Evolutionary conservation across 805 yeast species (phyloP).

Genomic region (Schwanniomyces occidentalis): DNA sequence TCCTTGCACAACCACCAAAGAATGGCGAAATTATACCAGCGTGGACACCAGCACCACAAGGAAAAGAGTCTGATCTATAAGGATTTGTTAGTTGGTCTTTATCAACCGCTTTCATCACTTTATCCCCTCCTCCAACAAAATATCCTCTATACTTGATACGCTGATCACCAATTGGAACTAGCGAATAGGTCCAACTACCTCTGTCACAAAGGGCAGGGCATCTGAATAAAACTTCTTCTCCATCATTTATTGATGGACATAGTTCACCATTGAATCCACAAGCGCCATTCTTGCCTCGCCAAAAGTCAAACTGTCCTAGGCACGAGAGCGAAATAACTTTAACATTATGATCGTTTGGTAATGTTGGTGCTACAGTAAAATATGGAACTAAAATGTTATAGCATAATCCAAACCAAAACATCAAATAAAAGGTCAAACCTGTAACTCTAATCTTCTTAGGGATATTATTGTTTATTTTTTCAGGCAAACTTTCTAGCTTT

Average conservation of each 20-base stretch:
- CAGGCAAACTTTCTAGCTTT: slow-evolving; percentile 44
- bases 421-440: slow-evolving; percentile 38
- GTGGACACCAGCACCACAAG: slow-evolving; percentile 89
- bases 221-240: slow-evolving; percentile 55
- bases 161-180: slow-evolving; percentile 70
- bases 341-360: slow-evolving; percentile 16
- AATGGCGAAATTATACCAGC: slow-evolving; percentile 74
- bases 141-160: slow-evolving; percentile 69
- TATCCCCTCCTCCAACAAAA: slow-evolving; percentile 73
- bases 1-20: slow-evolving; percentile 75
- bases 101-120: slow-evolving; percentile 8
- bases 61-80: slow-evolving; percentile 84
- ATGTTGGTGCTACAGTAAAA: slow-evolving; percentile 41
- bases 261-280: slow-evolving; percentile 74
- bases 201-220: slow-evolving; percentile 90
- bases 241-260: slow-evolving; percentile 49
- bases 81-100: slow-evolving; percentile 49
- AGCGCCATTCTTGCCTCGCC: slow-evolving; percentile 73
- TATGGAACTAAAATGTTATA: slow-evolving; percentile 45
- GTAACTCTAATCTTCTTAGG: slow-evolving; percentile 26
- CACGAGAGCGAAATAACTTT: slow-evolving; percentile 51
- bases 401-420: slow-evolving; percentile 47
- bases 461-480: slow-evolving; percentile 26
- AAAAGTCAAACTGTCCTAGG: slow-evolving; percentile 45
- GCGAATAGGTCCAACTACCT: slow-evolving; percentile 73